Percentiles rank a stretch among this genome's conserved stretches.
Evolutionary conservation across 108 stramenopile genomes (phyloP).

Genomic region (Cyclotella kingstonii): DNA sequence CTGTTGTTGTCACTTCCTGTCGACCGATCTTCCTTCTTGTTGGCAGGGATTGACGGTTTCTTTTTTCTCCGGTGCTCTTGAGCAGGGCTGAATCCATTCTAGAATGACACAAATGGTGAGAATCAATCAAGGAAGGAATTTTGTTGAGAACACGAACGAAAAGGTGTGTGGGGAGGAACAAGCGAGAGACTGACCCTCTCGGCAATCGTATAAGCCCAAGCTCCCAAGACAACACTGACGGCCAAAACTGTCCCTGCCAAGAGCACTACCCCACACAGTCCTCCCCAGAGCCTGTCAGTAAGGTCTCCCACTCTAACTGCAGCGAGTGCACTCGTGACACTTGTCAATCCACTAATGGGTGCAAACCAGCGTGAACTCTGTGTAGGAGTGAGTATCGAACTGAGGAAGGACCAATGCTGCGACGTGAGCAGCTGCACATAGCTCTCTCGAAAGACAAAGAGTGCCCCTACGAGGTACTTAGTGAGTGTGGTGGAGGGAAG

Average conservation of each 20-base stretch:
- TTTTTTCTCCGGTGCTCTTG: slow-evolving; percentile 48
- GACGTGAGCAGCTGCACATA: slow-evolving; percentile 50
- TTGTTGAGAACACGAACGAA: neutral
- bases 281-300: slow-evolving; percentile 16
- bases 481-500: slow-evolving; percentile 7
- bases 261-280: slow-evolving; percentile 33
- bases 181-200: slow-evolving; percentile 25
- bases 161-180: neutral
- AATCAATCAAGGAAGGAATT: neutral
- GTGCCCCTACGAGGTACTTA: slow-evolving; percentile 29
- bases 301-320: slow-evolving; percentile 36
- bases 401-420: slow-evolving; percentile 48
- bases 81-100: slow-evolving; percentile 58
- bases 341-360: slow-evolving; percentile 50
- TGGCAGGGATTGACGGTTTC: slow-evolving; percentile 2
- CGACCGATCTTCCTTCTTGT: slow-evolving; percentile 1
- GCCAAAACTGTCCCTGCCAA: slow-evolving; percentile 34
- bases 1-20: slow-evolving; percentile 15
- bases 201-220: slow-evolving; percentile 39
- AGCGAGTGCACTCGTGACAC: slow-evolving; percentile 36
- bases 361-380: slow-evolving; percentile 49
- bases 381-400: slow-evolving; percentile 37
- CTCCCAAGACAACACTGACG: slow-evolving; percentile 27
- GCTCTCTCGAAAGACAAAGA: slow-evolving; percentile 50
- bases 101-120: neutral